Conservation (phyloP, 108 stramenopile genomes). For the Cyclostephanos invisitatus region DNA sequence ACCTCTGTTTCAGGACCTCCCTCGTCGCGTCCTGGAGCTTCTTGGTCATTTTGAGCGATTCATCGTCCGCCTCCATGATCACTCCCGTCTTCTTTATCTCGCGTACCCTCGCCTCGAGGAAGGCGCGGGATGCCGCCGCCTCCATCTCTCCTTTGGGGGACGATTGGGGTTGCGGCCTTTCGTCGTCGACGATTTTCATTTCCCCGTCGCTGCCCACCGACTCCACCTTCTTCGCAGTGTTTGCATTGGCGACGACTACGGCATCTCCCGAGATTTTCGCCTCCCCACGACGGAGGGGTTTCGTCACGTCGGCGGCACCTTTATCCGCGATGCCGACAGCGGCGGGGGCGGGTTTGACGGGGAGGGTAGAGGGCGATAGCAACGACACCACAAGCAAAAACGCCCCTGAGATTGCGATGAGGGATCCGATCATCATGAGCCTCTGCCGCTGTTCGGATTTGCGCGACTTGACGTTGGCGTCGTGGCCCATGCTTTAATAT, state of each 20-base stretch:
- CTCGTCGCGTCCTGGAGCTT: constrained; percentile 69
- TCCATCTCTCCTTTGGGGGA: constrained; percentile 26
- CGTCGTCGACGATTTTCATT: not conserved
- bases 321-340: not conserved
- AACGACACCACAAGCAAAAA: constrained; percentile 29
- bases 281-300: not conserved
- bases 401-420: constrained; percentile 27
- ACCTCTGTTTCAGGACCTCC: constrained; percentile 55
- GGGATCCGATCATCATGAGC: constrained; percentile 14
- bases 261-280: not conserved
- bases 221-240: not conserved
- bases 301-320: not conserved
- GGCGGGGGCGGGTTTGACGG: not conserved
- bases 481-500: constrained; percentile 37
- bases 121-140: constrained; percentile 11
- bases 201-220: not conserved
- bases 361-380: constrained; percentile 9
- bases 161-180: not conserved
- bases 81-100: constrained; percentile 65
- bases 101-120: constrained; percentile 65
- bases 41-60: constrained; percentile 47
- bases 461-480: constrained; percentile 41
- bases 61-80: constrained; percentile 74
- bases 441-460: constrained; percentile 35
- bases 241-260: not conserved